These are phyloP conservation scores for Moniliella sp. DNA, from an alignment of 1,284 basidiomycete genomes.

Conservation along the genomic window DNA sequence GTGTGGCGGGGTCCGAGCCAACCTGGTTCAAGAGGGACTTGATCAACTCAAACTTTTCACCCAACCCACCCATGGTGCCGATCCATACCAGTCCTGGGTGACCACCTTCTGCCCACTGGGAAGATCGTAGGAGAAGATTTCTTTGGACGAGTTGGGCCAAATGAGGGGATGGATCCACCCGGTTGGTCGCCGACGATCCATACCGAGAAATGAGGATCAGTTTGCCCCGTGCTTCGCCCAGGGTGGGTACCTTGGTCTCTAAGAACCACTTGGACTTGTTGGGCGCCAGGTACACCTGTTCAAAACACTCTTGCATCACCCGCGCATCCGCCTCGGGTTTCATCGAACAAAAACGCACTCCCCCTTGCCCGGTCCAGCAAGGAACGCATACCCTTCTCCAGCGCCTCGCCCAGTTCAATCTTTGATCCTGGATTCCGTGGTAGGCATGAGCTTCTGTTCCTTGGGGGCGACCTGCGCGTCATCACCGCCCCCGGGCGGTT, in stretches of 20 bases:
- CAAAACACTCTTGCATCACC: not conserved
- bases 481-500: too few species aligned
- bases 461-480: too few species aligned
- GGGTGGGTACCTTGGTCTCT: conserved; percentile 5
- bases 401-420: too few species aligned
- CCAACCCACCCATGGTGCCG: conserved; percentile 2
- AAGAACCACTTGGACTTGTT: conserved; percentile 8
- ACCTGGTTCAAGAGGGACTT: conserved; percentile 2
- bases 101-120: conserved; percentile 3
- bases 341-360: too few species aligned
- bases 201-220: conserved; percentile 13
- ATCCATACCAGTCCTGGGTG: conserved; percentile 21
- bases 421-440: too few species aligned
- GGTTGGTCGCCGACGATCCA: conserved; percentile 5
- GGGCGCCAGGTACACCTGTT: not conserved
- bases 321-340: not conserved
- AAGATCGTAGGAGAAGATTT: conserved; percentile 7
- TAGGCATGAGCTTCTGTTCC: too few species aligned
- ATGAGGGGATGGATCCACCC: conserved; percentile 15
- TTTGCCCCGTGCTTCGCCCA: conserved; percentile 10
- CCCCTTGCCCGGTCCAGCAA: too few species aligned
- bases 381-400: too few species aligned
- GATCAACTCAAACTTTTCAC: conserved; percentile 8
- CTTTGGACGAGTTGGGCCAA: conserved; percentile 13
- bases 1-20: conserved; percentile 2